phyloP scores from a whole-genome alignment of 148 eudicot species.

The Nepenthes mirabilis region DNA sequence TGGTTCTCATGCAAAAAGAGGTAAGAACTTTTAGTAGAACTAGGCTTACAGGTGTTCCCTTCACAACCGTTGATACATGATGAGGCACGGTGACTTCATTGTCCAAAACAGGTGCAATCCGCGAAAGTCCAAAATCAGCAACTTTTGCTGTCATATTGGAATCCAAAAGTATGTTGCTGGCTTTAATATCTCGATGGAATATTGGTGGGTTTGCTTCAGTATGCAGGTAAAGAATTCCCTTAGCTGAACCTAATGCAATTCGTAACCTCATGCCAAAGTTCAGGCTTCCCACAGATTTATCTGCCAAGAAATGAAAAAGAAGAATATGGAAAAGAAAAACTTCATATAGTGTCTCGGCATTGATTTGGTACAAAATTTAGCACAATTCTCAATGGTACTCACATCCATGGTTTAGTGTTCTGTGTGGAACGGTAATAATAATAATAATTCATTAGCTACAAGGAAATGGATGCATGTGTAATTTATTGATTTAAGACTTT shows the following conservation, averaged over 20 bases:
- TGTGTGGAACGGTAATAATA: too few relatives aligned
- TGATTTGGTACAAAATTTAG: background rate
- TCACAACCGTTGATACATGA: constrained; percentile 74
- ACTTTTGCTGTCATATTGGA: constrained; percentile 62
- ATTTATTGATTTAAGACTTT: too few relatives aligned
- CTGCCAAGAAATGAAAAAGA: constrained; percentile 17
- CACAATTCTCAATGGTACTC: too few relatives aligned
- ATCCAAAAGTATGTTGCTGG: constrained; percentile 81
- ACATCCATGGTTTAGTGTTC: too few relatives aligned
- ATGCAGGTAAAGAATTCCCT: constrained; percentile 80
- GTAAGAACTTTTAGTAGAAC: background rate
- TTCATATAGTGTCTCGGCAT: background rate
- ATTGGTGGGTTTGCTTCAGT: constrained; percentile 90
- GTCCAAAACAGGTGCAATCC: constrained; percentile 70
- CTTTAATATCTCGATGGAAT: constrained; percentile 83
- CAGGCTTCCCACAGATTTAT: constrained; percentile 33
- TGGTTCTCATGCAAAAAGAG: too few relatives aligned
- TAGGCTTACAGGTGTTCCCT: constrained; percentile 82
- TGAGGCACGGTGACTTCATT: constrained; percentile 38
- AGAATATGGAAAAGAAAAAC: background rate
- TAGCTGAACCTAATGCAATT: constrained; percentile 70
- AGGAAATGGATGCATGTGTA: too few relatives aligned
- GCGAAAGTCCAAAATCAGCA: constrained; percentile 87
- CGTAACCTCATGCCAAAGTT: constrained; percentile 54
- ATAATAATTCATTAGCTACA: too few relatives aligned